Evolutionary conservation across 2,329 filamentous ascomycete species (phyloP), one percentile per base, ranked within the genome.

Genomic region (Coleophoma cylindrospora): DNA sequence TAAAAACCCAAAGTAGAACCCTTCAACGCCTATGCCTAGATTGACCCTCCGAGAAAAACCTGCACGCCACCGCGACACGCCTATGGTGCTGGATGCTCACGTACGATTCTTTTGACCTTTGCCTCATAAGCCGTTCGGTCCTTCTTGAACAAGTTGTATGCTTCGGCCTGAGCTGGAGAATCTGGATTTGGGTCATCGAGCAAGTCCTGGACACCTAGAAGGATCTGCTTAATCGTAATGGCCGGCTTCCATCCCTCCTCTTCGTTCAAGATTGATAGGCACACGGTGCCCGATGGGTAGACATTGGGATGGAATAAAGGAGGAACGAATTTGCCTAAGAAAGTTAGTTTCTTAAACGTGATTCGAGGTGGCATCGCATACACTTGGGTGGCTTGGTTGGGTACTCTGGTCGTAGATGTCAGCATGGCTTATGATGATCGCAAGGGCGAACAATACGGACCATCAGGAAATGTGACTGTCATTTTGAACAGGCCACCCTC

Each of bases 331-430:
- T 96, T 96, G 84, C 91, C 91, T 96, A 60, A 43, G 53, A 19
- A 56, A 49, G 56, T 59, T 53, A 60, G 50, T 53, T 47, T 27
- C 27, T 27, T 27, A 27, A 27, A 27, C 4, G 2, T 3, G 27
- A 27, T 27, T 27, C 27, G 9, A 27, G 27, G 27, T 27, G 6
- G 27, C 14, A 38, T n/a, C 43, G 74, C 86, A 70, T 82, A 96
- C 94, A 99, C 74, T 99, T 99, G 1, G 94, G 94, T 33, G 94
- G 94, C 71, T 99, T 99, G 47, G 95, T 99, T 14, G 94, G 94
- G 69, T 99, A 99, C 65, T 99, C 94, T 96, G 63, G 21, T 57
- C 56, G 43, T 47, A 19, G 48, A 34, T 22, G 43, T 66, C 57
- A 68, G 61, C 48, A 43, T 47, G 43, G 47, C 15, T 49, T 2